These are phyloP conservation scores for Astrocystis sublimbata DNA, from an alignment of 495 filamentous ascomycete species.

Conservation along the genomic window DNA sequence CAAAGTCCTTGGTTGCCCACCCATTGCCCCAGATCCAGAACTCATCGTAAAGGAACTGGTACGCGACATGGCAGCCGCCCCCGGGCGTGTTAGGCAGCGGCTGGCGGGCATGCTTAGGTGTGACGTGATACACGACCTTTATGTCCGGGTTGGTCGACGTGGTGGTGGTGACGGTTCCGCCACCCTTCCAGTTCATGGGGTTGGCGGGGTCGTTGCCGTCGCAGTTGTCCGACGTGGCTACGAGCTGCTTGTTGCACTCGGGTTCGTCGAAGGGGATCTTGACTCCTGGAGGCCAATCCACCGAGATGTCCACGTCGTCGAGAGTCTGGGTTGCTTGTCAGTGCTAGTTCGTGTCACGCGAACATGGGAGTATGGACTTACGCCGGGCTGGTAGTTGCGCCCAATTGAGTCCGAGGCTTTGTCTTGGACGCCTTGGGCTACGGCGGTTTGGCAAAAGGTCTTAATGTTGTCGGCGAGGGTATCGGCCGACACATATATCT, in stretches of 20 bases:
- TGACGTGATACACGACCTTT: slow-evolving; percentile 26
- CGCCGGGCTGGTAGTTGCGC: slow-evolving; percentile 11
- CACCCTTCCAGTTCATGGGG: slow-evolving; percentile 40
- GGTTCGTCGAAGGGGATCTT: slow-evolving; percentile 10
- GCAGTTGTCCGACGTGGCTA: slow-evolving; percentile 30
- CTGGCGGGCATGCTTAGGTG: slow-evolving; percentile 16
- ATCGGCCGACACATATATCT: neutral
- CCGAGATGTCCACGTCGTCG: slow-evolving; percentile 13
- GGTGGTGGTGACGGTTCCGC: slow-evolving; percentile 23
- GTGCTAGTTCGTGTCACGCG: slow-evolving; percentile 3
- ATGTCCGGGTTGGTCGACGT: slow-evolving; percentile 17
- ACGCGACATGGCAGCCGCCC: slow-evolving; percentile 22
- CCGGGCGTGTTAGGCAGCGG: slow-evolving; percentile 17
- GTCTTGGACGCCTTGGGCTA: slow-evolving; percentile 10
- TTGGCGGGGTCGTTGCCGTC: slow-evolving; percentile 37
- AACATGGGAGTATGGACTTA: slow-evolving; percentile 12
- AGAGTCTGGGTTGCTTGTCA: slow-evolving; percentile 13
- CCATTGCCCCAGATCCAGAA: slow-evolving; percentile 18
- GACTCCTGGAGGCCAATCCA: slow-evolving; percentile 14
- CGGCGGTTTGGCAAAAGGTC: slow-evolving; percentile 7
- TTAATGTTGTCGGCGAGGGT: slow-evolving; percentile 1
- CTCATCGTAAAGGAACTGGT: slow-evolving; percentile 14
- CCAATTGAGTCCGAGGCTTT: slow-evolving; percentile 4
- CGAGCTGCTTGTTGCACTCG: slow-evolving; percentile 22
- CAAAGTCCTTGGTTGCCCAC: slow-evolving; percentile 11